Evolutionary conservation across 169 alveolate species (phyloP).

Genomic region (Toxoplasma gondii): DNA sequence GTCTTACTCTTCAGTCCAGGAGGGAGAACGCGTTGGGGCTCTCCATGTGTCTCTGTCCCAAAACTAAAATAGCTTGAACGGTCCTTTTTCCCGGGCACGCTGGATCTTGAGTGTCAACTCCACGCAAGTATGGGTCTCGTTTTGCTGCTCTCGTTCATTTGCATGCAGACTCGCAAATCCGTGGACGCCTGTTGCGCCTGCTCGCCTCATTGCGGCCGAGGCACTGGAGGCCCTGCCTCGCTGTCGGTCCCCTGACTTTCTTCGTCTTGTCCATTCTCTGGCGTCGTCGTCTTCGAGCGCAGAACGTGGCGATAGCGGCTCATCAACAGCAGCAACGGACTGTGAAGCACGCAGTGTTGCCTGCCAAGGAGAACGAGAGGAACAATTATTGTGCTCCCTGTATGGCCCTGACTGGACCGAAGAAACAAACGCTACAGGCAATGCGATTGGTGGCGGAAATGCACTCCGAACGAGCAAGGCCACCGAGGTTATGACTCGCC

Average conservation of each 20-base stretch:
- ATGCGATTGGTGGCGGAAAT: background rate
- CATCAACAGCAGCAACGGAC: background rate
- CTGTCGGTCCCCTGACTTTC: background rate
- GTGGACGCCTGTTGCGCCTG: background rate
- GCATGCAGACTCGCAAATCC: background rate
- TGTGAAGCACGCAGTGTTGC: background rate
- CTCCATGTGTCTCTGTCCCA: too few species aligned
- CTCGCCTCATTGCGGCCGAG: background rate
- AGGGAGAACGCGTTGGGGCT: too few species aligned
- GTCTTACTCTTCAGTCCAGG: too few species aligned
- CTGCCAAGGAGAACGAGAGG: background rate
- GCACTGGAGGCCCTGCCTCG: background rate
- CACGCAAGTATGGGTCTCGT: too few species aligned
- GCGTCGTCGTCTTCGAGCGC: too few species aligned
- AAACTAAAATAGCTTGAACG: too few species aligned
- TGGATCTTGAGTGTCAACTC: too few species aligned
- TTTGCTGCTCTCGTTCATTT: background rate
- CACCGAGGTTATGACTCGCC: background rate
- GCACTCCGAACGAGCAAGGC: background rate
- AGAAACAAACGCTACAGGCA: background rate
- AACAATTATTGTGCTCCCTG: background rate
- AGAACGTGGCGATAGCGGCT: too few species aligned
- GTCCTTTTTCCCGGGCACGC: too few species aligned
- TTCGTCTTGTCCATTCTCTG: background rate
- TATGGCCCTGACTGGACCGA: background rate